Percentiles rank a stretch among this genome's conserved stretches.
phyloP scores from a whole-genome alignment of 106 monocot species.

The Posidonia australis region DNA sequence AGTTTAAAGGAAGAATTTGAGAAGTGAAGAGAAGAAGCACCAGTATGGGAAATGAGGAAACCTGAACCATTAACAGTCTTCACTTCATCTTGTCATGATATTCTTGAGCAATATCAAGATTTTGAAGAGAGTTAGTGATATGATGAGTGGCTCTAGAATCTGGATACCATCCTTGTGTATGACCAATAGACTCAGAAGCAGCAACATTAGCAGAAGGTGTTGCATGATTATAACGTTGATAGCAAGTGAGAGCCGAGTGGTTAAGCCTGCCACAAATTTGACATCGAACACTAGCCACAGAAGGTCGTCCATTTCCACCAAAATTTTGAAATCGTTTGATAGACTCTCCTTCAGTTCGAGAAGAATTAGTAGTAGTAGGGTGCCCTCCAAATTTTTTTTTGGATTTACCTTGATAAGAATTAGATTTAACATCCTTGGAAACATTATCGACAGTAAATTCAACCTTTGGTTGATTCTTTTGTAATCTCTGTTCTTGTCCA shows the following conservation, averaged over 20 bases:
- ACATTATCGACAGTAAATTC: too few species aligned
- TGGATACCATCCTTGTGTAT: constrained; percentile 1
- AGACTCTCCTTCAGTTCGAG: too few species aligned
- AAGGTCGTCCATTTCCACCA: not conserved
- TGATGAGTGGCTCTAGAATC: constrained; percentile 13
- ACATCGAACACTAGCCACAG: not conserved
- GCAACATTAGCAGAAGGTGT: too few species aligned
- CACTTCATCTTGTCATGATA: constrained; percentile 1
- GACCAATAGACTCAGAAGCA: not conserved
- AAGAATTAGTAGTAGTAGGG: too few species aligned
- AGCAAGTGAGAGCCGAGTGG: not conserved
- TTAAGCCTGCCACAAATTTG: not conserved
- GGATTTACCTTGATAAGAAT: not conserved
- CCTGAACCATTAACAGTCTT: not conserved
- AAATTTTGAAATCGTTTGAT: not conserved
- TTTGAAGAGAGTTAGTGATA: not conserved
- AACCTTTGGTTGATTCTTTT: too few species aligned
- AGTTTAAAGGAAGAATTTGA: too few species aligned
- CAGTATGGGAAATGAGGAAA: constrained; percentile 1
- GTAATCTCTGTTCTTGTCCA: too few species aligned
- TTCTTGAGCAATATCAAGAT: not conserved
- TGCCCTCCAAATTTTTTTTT: not conserved
- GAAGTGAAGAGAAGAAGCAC: not conserved
- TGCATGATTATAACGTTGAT: not conserved
- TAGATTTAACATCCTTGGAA: not conserved